Evolutionary conservation across 2,329 filamentous ascomycete species (phyloP).

Genomic region (Hypomyces rosellus): DNA sequence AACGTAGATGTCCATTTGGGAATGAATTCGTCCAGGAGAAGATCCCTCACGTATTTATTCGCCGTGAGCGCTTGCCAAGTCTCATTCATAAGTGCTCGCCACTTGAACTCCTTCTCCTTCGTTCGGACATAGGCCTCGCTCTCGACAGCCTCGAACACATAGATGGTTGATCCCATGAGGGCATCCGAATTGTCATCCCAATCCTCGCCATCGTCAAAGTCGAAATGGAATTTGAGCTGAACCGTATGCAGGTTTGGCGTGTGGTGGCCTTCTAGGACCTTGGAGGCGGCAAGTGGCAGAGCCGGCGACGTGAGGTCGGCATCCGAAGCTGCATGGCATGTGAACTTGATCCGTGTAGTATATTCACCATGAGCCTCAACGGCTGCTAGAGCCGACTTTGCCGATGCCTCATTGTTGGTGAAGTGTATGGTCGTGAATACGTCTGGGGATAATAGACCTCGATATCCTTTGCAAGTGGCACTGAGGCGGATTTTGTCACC

Average conservation of each 20-base stretch:
- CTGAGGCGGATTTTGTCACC: too few relatives aligned
- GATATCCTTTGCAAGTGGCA: too few relatives aligned
- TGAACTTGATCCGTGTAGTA: too few relatives aligned
- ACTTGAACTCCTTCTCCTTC: background rate
- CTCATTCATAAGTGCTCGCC: constrained; percentile 5
- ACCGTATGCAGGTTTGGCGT: constrained; percentile 1
- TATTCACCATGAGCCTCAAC: too few relatives aligned
- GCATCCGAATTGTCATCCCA: constrained; percentile 2
- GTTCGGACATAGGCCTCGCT: background rate
- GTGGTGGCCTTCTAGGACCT: background rate
- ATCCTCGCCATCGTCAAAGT: background rate
- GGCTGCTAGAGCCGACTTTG: background rate
- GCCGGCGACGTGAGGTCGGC: background rate
- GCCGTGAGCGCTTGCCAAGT: background rate
- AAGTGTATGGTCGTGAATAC: constrained; percentile 1
- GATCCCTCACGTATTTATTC: constrained; percentile 1
- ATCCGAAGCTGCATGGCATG: too few relatives aligned
- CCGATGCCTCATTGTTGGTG: background rate
- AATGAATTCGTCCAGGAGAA: background rate
- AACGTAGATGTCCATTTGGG: constrained; percentile 1
- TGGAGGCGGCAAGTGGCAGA: background rate
- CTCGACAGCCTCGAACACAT: background rate
- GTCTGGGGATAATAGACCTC: background rate
- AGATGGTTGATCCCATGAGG: background rate
- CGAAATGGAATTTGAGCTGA: background rate